phyloP scores from a whole-genome alignment of 208 protist species.

The Crithidia sp. region DNA sequence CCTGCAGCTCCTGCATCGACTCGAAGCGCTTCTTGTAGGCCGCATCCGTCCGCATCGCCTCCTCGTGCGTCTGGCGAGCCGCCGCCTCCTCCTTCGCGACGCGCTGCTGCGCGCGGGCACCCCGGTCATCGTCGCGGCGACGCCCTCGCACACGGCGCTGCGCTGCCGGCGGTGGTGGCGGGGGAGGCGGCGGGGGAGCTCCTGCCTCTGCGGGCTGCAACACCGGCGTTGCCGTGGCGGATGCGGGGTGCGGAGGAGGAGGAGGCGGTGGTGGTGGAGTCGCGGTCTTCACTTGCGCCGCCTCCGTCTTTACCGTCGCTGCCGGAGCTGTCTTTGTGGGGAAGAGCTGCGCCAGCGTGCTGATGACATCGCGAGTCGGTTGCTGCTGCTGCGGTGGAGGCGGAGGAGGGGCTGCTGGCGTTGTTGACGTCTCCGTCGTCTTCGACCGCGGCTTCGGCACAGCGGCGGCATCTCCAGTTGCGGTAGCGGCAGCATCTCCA shows the following conservation, averaged over 20 bases:
- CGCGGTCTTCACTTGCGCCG: not conserved
- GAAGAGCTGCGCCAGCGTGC: conserved; percentile 36
- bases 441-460: conserved; percentile 45
- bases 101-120: conserved; percentile 41
- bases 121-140: conserved; percentile 35
- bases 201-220: not conserved
- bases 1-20: conserved; percentile 65
- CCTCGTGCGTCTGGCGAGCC: conserved; percentile 59
- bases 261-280: not conserved
- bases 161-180: not conserved
- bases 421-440: not conserved
- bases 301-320: conserved; percentile 8
- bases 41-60: conserved; percentile 67
- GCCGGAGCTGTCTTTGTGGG: conserved; percentile 22
- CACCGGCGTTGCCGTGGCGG: not conserved
- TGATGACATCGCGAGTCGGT: conserved; percentile 18
- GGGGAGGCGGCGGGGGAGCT: not conserved
- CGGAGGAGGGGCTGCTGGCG: not conserved
- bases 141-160: conserved; percentile 39
- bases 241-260: not conserved
- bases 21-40: conserved; percentile 77
- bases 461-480: not conserved
- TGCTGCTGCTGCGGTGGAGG: not conserved
- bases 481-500: not conserved
- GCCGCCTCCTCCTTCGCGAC: conserved; percentile 40